phyloP scores from a whole-genome alignment of 2,329 filamentous ascomycete species.

The Sclerotinia borealis region DNA sequence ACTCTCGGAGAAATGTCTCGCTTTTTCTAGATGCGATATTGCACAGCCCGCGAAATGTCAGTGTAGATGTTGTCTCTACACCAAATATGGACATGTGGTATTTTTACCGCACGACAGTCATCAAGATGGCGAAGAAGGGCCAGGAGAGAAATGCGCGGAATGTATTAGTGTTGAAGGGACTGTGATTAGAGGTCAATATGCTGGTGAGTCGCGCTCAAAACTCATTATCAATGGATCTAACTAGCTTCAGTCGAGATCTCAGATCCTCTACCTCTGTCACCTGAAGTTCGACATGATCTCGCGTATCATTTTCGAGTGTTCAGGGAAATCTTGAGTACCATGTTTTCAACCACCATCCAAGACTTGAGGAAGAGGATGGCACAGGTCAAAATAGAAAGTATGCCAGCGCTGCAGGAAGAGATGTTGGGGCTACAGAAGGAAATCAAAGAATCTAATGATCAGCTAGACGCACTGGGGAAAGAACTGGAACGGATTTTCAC shows the following conservation, averaged over 20 bases:
- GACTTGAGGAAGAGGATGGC: not conserved
- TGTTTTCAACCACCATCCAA: not conserved
- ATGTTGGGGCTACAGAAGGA: not conserved
- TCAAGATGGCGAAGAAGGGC: not conserved
- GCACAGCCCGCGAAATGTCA: not conserved
- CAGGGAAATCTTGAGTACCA: not conserved
- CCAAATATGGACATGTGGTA: not conserved
- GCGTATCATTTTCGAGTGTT: not conserved
- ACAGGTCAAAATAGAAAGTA: not conserved
- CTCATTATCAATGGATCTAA: not conserved
- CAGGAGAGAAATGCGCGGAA: not conserved
- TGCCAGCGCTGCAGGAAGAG: not conserved
- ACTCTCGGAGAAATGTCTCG: not conserved
- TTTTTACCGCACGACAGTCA: not conserved
- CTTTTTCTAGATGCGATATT: not conserved
- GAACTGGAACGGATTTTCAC: not conserved
- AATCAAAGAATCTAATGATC: not conserved
- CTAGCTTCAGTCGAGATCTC: not conserved
- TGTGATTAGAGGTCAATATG: not conserved
- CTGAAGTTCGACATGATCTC: not conserved
- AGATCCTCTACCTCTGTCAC: not conserved
- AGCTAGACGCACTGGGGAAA: not conserved
- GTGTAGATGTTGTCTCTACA: not conserved
- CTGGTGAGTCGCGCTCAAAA: not conserved
- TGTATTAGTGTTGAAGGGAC: not conserved